phyloP scores from a whole-genome alignment of 352 stramenopile genomes.

The Phytophthora podocarpi region DNA sequence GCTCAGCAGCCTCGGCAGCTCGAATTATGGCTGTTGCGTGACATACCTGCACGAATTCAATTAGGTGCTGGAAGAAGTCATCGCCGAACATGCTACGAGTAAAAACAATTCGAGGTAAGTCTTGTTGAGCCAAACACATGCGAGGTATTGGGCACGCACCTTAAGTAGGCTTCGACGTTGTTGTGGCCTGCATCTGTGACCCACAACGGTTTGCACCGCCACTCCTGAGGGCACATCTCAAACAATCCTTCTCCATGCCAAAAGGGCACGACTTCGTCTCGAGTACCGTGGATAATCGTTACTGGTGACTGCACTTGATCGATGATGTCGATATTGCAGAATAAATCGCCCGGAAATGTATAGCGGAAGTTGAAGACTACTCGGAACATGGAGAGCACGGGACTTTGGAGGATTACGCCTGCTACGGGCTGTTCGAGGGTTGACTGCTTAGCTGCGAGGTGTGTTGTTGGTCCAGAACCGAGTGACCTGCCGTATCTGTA shows the following conservation, averaged over 20 bases:
- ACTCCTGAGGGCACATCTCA: constrained; percentile 90
- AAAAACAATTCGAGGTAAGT: constrained; percentile 16
- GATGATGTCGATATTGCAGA: constrained; percentile 97
- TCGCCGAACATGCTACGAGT: constrained; percentile 59
- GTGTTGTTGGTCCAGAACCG: constrained; percentile 95
- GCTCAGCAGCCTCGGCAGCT: constrained; percentile 39
- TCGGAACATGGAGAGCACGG: constrained; percentile 96
- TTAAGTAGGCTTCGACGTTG: constrained; percentile 97
- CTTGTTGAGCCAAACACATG: background rate
- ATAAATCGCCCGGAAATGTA: constrained; percentile 96
- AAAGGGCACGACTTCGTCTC: constrained; percentile 99
- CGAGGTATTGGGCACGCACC: constrained; percentile 37
- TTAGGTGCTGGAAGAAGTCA: constrained; percentile 83
- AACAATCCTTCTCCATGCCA: constrained; percentile 97
- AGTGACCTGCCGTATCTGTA: constrained; percentile 90
- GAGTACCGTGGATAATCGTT: constrained; percentile 98
- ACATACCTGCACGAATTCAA: constrained; percentile 78
- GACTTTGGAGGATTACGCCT: constrained; percentile 96
- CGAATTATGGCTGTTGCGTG: constrained; percentile 67
- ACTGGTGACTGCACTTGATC: constrained; percentile 92
- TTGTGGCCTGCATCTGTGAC: constrained; percentile 98
- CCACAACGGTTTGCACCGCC: constrained; percentile 97
- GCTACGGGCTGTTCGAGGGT: constrained; percentile 89
- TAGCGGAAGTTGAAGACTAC: constrained; percentile 99
- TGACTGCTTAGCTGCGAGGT: constrained; percentile 95